Conservation (phyloP, 1,284 basidiomycete genomes). For the Waitea zeae region DNA sequence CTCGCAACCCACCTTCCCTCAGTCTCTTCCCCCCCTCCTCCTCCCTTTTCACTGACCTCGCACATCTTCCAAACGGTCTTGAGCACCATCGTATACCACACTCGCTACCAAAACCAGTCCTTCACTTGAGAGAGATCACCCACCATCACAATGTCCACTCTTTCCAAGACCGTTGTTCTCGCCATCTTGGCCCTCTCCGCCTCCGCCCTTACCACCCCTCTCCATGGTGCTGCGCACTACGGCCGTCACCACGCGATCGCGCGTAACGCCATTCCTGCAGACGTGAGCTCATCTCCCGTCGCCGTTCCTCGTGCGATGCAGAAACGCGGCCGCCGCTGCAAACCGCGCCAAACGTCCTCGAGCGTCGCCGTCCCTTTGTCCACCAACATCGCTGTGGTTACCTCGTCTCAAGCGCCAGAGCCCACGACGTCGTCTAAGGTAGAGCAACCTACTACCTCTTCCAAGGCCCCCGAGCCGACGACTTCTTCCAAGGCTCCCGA, state of each 20-base stretch:
- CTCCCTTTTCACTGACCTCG: too few relatives aligned
- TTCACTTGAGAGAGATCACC: constrained; percentile 7
- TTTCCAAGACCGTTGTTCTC: constrained; percentile 25
- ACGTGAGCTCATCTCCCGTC: constrained; percentile 17
- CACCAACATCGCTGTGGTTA: constrained; percentile 9
- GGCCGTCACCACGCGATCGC: constrained; percentile 16
- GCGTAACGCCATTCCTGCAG: constrained; percentile 9
- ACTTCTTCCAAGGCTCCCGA: background rate
- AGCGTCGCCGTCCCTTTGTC: constrained; percentile 6
- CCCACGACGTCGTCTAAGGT: constrained; percentile 6
- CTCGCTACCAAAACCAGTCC: constrained; percentile 8
- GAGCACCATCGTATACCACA: constrained; percentile 7
- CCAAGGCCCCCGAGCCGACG: background rate
- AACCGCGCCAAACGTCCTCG: constrained; percentile 8
- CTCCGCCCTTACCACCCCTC: constrained; percentile 25
- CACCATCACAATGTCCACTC: constrained; percentile 37
- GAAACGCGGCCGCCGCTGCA: constrained; percentile 11
- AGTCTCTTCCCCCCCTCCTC: background rate
- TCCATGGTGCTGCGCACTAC: constrained; percentile 16
- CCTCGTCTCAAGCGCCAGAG: constrained; percentile 10
- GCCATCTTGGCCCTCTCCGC: constrained; percentile 25
- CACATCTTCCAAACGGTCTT: constrained; percentile 4
- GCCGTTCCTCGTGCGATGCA: constrained; percentile 12
- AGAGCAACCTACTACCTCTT: background rate
- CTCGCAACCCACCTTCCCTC: background rate